A percentile compares a stretch with the other conserved stretches of the same genome.
Evolutionary conservation across 805 yeast genomes (phyloP).

Genomic region (Starmerella sirachaensis): DNA sequence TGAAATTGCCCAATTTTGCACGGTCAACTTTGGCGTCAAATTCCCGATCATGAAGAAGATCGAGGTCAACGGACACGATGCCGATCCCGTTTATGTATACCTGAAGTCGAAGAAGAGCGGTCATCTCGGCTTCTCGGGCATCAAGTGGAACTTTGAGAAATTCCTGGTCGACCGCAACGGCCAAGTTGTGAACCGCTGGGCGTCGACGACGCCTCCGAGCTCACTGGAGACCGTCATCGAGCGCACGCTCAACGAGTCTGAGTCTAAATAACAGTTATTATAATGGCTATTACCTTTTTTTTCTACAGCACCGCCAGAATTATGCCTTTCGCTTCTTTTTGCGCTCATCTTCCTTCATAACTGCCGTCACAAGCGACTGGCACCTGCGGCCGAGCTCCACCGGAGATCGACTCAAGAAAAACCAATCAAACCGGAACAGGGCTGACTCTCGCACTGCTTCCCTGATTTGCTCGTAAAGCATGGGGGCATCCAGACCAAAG

Average conservation of each 20-base stretch:
- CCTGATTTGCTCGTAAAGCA: constrained; percentile 65
- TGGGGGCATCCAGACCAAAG: constrained; percentile 68
- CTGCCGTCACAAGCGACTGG: constrained; percentile 59
- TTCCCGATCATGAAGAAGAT: constrained; percentile 82
- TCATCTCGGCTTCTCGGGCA: constrained; percentile 54
- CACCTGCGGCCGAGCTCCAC: constrained; percentile 74
- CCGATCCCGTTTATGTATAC: constrained; percentile 70
- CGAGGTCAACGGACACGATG: constrained; percentile 75
- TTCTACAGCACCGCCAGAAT: not conserved
- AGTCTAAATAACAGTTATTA: not conserved
- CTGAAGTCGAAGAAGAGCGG: constrained; percentile 56
- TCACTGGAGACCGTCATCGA: constrained; percentile 28
- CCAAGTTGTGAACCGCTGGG: constrained; percentile 45
- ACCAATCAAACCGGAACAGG: constrained; percentile 76
- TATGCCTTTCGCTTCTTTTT: constrained; percentile 7
- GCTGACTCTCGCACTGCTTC: constrained; percentile 64
- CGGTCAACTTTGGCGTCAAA: constrained; percentile 73
- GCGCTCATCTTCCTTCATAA: constrained; percentile 48
- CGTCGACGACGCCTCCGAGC: constrained; percentile 57
- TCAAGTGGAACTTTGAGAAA: constrained; percentile 74
- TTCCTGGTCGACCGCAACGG: constrained; percentile 51
- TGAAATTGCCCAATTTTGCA: constrained; percentile 63
- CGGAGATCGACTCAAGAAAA: constrained; percentile 66
- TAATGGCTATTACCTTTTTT: too few relatives aligned
- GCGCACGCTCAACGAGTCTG: constrained; percentile 3